These are phyloP conservation scores for Diaporthe eres DNA, from an alignment of 2,329 filamentous ascomycete species.

Conservation along the genomic window DNA sequence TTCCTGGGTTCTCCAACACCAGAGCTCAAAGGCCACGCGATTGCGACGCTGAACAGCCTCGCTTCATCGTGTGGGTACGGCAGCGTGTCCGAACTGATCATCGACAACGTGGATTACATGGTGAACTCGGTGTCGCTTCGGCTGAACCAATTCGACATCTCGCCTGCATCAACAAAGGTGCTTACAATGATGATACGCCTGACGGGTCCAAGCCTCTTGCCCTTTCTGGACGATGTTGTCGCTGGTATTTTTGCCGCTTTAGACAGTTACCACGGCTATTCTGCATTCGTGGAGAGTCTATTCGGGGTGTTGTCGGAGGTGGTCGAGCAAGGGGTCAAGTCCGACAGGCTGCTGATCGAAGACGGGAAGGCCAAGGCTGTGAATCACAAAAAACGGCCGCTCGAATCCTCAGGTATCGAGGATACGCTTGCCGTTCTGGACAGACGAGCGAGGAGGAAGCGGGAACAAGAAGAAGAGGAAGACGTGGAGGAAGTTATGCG, in stretches of 20 bases:
- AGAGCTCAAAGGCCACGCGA: conserved; percentile 82
- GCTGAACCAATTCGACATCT: conserved; percentile 92
- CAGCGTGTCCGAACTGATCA: conserved; percentile 82
- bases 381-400: conserved; percentile 59
- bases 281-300: conserved; percentile 84
- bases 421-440: conserved; percentile 72
- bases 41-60: conserved; percentile 86
- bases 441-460: conserved; percentile 67
- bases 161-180: conserved; percentile 90
- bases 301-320: conserved; percentile 88
- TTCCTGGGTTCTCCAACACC: conserved; percentile 80
- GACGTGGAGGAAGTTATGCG: conserved; percentile 51
- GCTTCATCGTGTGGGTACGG: conserved; percentile 81
- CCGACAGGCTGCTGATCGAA: conserved; percentile 63
- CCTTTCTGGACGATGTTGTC: conserved; percentile 92
- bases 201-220: conserved; percentile 84
- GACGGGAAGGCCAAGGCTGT: conserved; percentile 52
- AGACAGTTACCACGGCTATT: conserved; percentile 96
- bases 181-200: conserved; percentile 94
- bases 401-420: conserved; percentile 54
- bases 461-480: conserved; percentile 49
- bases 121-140: conserved; percentile 92
- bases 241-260: conserved; percentile 92
- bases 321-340: conserved; percentile 83
- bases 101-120: conserved; percentile 96